Evolutionary conservation across 768 basidiomycete genomes (phyloP).

Genomic region (Mycena metata): DNA sequence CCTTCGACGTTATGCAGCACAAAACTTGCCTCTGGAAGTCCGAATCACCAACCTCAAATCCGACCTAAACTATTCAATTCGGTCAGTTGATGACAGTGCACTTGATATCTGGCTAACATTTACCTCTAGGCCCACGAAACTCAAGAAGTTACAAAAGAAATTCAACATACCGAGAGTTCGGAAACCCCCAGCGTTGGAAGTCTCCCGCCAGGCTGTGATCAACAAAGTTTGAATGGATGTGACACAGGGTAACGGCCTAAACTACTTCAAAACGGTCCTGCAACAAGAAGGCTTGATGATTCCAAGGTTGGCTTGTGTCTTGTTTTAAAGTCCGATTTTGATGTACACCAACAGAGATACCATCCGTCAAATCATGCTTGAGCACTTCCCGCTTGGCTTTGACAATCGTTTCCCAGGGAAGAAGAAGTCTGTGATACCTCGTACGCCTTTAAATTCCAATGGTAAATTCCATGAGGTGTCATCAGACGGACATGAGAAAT

Average conservation of each 20-base stretch:
- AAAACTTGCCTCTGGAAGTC: neutral
- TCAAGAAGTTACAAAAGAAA: slow-evolving; percentile 8
- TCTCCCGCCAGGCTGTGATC: neutral
- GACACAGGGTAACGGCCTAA: neutral
- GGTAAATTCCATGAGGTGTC: slow-evolving; percentile 42
- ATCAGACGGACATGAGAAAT: slow-evolving; percentile 48
- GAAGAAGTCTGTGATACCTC: slow-evolving; percentile 17
- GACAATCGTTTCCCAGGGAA: slow-evolving; percentile 36
- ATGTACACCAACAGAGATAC: neutral
- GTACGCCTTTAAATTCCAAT: slow-evolving; percentile 16
- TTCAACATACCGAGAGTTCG: slow-evolving; percentile 3
- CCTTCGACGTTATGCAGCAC: slow-evolving; percentile 6
- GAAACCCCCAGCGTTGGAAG: slow-evolving; percentile 10
- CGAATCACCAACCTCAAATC: slow-evolving; percentile 23
- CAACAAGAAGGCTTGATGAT: slow-evolving; percentile 1
- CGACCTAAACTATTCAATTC: slow-evolving; percentile 24
- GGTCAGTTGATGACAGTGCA: neutral
- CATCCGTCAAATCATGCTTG: slow-evolving; percentile 12
- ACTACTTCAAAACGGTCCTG: slow-evolving; percentile 4
- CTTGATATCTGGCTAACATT: neutral
- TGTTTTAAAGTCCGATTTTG: neutral
- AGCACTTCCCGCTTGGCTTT: slow-evolving; percentile 35
- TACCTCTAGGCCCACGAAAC: slow-evolving; percentile 2
- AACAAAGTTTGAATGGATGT: slow-evolving; percentile 6
- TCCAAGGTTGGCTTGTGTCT: neutral